A percentile compares a stretch with the other conserved stretches of the same genome.
These are phyloP conservation scores for Larix sibirica DNA, from an alignment of 83 land plant genomes.

Conservation along the genomic window DNA sequence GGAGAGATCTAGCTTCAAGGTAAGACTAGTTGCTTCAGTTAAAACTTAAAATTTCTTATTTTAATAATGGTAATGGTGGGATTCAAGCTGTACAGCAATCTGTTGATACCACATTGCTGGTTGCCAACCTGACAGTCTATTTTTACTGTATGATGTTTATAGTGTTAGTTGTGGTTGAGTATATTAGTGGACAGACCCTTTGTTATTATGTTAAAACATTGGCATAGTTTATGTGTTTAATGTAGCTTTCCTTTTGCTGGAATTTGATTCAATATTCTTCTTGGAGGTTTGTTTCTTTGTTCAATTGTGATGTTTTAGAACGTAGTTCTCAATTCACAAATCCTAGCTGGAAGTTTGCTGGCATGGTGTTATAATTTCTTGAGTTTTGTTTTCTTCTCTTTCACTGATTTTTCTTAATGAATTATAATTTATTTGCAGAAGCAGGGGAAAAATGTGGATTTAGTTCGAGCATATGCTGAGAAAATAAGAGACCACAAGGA, in stretches of 20 bases:
- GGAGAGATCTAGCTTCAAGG: background rate
- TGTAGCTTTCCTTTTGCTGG: background rate
- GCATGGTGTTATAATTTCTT: background rate
- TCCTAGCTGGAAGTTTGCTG: background rate
- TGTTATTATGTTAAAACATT: background rate
- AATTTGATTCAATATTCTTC: background rate
- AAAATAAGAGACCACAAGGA: constrained; percentile 95
- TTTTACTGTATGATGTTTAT: background rate
- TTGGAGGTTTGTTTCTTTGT: background rate
- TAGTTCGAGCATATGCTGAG: constrained; percentile 87
- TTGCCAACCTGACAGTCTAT: background rate
- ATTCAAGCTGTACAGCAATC: background rate
- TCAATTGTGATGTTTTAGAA: background rate
- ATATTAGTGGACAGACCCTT: background rate
- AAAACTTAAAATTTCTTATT: background rate
- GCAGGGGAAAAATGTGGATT: constrained; percentile 71
- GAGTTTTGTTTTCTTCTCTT: background rate
- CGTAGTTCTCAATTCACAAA: background rate
- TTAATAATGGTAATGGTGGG: background rate
- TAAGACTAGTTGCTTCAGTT: background rate
- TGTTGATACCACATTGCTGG: background rate
- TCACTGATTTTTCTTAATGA: background rate
- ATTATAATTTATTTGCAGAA: constrained; percentile 46
- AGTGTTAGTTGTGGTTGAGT: too few species aligned
- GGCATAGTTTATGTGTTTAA: background rate